Conservation (phyloP, 2,329 filamentous ascomycete species). For the Bimuria novae-zelandiae region DNA sequence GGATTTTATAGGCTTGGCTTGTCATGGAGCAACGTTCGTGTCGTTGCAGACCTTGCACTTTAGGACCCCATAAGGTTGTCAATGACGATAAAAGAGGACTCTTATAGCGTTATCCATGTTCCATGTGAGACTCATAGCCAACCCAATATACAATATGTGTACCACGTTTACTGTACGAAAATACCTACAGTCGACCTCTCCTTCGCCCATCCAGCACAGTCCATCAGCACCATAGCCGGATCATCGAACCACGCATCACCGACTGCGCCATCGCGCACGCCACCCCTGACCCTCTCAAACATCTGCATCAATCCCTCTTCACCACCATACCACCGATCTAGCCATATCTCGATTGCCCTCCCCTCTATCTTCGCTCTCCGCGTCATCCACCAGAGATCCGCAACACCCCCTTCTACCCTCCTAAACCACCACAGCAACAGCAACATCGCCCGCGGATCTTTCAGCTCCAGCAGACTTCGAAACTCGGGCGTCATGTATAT, state of each 20-base stretch:
- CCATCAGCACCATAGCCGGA: neutral
- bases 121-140: too few relatives aligned
- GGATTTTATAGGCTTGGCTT: too few relatives aligned
- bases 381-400: constrained; percentile 35
- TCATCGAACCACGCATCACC: neutral
- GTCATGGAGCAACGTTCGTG: too few relatives aligned
- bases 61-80: too few relatives aligned
- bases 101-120: too few relatives aligned
- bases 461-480: constrained; percentile 52
- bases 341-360: constrained; percentile 28
- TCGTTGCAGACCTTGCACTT: too few relatives aligned
- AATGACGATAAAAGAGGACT: too few relatives aligned
- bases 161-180: too few relatives aligned
- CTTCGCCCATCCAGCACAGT: constrained; percentile 3
- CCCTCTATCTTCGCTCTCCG: constrained; percentile 32
- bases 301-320: constrained; percentile 15
- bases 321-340: constrained; percentile 22
- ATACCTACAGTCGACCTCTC: neutral
- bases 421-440: constrained; percentile 63
- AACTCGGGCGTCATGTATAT: constrained; percentile 52
- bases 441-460: constrained; percentile 59
- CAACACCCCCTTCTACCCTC: constrained; percentile 31
- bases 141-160: too few relatives aligned
- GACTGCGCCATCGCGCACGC: neutral
- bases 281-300: constrained; percentile 10